These are phyloP conservation scores for Lasiosphaeria ovina DNA, from an alignment of 495 filamentous ascomycete genomes.

Conservation along the genomic window DNA sequence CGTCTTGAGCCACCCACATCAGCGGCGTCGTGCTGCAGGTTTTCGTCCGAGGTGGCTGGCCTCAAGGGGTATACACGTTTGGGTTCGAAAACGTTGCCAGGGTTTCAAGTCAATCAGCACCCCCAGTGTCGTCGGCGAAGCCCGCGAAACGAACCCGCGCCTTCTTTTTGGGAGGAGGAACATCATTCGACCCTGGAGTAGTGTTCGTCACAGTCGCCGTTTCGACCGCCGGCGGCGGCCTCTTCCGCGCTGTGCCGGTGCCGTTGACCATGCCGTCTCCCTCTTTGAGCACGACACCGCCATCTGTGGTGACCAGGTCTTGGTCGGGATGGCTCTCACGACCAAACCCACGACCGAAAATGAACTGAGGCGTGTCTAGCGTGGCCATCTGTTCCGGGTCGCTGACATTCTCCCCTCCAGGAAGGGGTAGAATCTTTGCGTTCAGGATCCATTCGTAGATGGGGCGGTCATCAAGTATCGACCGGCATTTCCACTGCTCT, in stretches of 20 bases:
- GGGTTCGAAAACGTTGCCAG: too few species aligned
- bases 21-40: too few species aligned
- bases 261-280: constrained; percentile 1
- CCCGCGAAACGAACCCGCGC: constrained; percentile 12
- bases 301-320: constrained; percentile 26
- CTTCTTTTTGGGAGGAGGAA: constrained; percentile 10
- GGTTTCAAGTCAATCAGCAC: too few species aligned
- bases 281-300: neutral
- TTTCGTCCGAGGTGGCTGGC: too few species aligned
- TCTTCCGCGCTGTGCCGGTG: neutral
- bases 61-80: too few species aligned
- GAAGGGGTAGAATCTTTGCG: constrained; percentile 62
- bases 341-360: constrained; percentile 57
- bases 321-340: constrained; percentile 35
- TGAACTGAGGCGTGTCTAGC: constrained; percentile 50
- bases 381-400: constrained; percentile 55
- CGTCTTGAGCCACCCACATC: too few species aligned
- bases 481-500: constrained; percentile 66
- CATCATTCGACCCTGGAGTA: neutral
- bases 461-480: constrained; percentile 68
- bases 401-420: constrained; percentile 33
- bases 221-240: neutral
- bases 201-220: neutral
- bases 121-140: neutral
- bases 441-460: constrained; percentile 80